Evolutionary conservation across 1,284 basidiomycete species (phyloP), one percentile per base, ranked within the genome.

Genomic region (Ustilago shanxiensis): DNA sequence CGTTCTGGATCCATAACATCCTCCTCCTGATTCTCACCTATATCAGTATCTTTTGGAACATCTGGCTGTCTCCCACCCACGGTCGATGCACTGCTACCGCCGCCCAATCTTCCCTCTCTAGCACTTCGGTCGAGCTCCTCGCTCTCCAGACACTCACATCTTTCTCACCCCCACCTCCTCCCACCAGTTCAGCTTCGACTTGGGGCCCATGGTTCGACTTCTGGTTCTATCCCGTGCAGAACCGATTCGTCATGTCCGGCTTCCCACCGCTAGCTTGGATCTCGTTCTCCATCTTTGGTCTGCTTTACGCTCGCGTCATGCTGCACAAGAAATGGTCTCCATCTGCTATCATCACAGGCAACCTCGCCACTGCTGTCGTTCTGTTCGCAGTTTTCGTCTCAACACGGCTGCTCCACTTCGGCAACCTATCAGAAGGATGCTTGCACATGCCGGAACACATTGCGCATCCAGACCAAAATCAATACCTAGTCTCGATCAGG

Each of bases 201-300:
- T 41, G 54, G 22, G 73, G 73, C 18, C 13, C 71, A 1, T 74
- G 71, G 66, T 73, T 77, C 75, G 67, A 74, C 51, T 77, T 77
- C 41, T 74, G 66, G 71, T 77, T 77, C 71, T 73, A 60, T 33
- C 66, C 66, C 26, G 58, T 73, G 3, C 56, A 66, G 22, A 77
- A 58, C 44, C 5, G 10, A 2, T 29, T 29, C 18, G 65, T 82
- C 57, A 61, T 81, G 53, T 79, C 77, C 3, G 79, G 66, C 16
- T 82, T 82, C 49, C 80, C 80, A 2, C 80, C 79, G 9, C 52
- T 81, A n/a, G 80, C 55, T 16, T 82, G 80, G 80, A 37, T 79
- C 55, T 69, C 66, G 5, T 82, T 82, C 67, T 79, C 68, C 61
- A 37, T 82, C 35, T 66, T 82, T 31, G 80, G 79, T 16, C 49